Evolutionary conservation across 495 filamentous ascomycete species (phyloP).

Genomic region (Aspergillus heteromorphus): DNA sequence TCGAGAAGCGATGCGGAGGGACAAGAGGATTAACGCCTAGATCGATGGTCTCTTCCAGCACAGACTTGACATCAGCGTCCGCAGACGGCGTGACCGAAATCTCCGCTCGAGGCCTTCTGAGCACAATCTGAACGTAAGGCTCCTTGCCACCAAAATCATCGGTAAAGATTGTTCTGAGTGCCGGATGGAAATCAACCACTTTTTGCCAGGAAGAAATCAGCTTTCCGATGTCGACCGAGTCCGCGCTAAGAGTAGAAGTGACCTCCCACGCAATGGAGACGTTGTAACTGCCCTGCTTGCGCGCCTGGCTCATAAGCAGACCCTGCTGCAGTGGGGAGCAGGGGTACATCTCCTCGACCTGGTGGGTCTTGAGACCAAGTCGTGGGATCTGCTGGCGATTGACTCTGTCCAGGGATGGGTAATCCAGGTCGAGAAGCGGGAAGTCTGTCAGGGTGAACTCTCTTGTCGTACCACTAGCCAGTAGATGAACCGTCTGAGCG

Average conservation of each 20-base stretch:
- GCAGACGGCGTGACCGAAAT: neutral
- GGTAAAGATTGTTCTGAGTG: constrained; percentile 8
- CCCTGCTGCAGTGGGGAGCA: constrained; percentile 13
- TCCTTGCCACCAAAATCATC: constrained; percentile 4
- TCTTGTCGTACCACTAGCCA: neutral
- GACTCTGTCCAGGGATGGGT: constrained; percentile 13
- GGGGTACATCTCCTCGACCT: constrained; percentile 7
- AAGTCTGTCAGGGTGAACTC: neutral
- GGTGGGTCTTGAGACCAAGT: neutral
- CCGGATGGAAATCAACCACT: constrained; percentile 6
- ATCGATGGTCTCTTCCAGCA: neutral
- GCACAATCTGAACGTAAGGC: constrained; percentile 5
- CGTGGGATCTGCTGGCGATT: neutral
- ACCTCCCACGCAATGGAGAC: constrained; percentile 7
- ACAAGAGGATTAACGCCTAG: neutral
- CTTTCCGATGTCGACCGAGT: neutral
- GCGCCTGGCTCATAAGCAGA: constrained; percentile 10
- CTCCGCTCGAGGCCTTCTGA: neutral
- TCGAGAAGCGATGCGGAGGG: constrained; percentile 7
- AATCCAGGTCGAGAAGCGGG: constrained; percentile 29
- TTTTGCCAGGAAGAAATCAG: neutral
- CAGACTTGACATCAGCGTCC: neutral
- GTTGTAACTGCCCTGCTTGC: constrained; percentile 6
- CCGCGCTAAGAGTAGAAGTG: neutral
- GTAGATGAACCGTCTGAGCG: neutral